phyloP scores from a whole-genome alignment of 1,284 basidiomycete genomes.

The Porodaedalea pini region DNA sequence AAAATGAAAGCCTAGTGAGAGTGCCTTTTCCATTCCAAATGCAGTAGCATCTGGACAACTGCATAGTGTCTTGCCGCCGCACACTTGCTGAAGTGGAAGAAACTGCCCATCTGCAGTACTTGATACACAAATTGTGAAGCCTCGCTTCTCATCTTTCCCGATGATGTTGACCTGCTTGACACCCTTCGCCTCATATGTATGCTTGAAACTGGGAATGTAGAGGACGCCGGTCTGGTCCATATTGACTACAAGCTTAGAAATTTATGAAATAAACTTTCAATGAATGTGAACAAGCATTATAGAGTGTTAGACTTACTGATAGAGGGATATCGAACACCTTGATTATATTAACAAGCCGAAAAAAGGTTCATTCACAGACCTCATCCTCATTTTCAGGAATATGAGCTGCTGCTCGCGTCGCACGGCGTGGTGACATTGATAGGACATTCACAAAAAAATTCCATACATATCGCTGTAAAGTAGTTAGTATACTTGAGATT shows the following conservation, averaged over 20 bases:
- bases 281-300: not conserved
- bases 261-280: conserved; percentile 20
- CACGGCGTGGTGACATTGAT: not conserved
- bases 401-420: not conserved
- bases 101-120: conserved; percentile 28
- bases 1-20: conserved; percentile 29
- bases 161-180: conserved; percentile 32
- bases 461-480: not conserved
- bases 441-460: not conserved
- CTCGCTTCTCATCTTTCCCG: conserved; percentile 36
- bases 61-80: conserved; percentile 25
- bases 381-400: not conserved
- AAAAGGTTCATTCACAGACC: not conserved
- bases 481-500: not conserved
- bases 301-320: conserved; percentile 19
- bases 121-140: conserved; percentile 34
- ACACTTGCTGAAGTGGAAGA: conserved; percentile 34
- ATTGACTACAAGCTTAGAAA: conserved; percentile 30
- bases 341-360: not conserved
- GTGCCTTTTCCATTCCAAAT: conserved; percentile 25
- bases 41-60: conserved; percentile 26
- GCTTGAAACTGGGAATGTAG: conserved; percentile 27
- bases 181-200: conserved; percentile 31
- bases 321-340: not conserved
- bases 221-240: conserved; percentile 37